Base-by-base conservation (phyloP, 352 stramenopile genomes). In the Phytopythium oedochilum region DNA sequence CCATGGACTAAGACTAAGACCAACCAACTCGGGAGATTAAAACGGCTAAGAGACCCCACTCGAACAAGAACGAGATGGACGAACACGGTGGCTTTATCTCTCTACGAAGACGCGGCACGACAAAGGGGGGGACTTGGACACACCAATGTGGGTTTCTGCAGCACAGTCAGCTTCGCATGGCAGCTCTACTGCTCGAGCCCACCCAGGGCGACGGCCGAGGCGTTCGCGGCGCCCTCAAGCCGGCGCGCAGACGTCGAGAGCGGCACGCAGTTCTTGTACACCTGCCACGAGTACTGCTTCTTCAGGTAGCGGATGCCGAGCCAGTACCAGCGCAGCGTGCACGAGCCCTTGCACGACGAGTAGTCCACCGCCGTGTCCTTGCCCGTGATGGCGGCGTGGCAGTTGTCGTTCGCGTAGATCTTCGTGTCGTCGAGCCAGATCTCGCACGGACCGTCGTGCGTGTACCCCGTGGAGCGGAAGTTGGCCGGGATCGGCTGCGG, bases 221-320 rank as follows among this genome's bases (percentile, higher is more conserved):
- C 63, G 49, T 70, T 70, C 43, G 51, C 47, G 14, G 62, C 58
- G 28, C 42, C 42, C 32, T 66, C 58, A 5, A 65, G 60, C 17
- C 55, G 47, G 7, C 64, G 51, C 8, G 55, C 52, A 17, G 64
- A 68, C 2, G 55, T 38, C 4, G 60, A 68, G 3, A 71, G 43
- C 20, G 53, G 64, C 36, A 71, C 63, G 29, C 74, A 82, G 2
- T 69, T 66, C 69, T 84, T 82, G 63, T 84, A 84, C 18, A 84
- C 54, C 60, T 84, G 71, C 73, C 73, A 84, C 58, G 71, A 84
- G 59, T 76, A 78, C 53, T 56, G 55, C 40, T 73, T 73, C 25
- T 81, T 67, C 18, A 75, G 59, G 57, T 70, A 78, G 26, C 69
- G 69, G 18, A 75, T 57, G 9, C 66, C 66, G 38, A 78, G 45